phyloP scores from a whole-genome alignment of 495 filamentous ascomycete genomes.

The Alectoria sarmentosa region DNA sequence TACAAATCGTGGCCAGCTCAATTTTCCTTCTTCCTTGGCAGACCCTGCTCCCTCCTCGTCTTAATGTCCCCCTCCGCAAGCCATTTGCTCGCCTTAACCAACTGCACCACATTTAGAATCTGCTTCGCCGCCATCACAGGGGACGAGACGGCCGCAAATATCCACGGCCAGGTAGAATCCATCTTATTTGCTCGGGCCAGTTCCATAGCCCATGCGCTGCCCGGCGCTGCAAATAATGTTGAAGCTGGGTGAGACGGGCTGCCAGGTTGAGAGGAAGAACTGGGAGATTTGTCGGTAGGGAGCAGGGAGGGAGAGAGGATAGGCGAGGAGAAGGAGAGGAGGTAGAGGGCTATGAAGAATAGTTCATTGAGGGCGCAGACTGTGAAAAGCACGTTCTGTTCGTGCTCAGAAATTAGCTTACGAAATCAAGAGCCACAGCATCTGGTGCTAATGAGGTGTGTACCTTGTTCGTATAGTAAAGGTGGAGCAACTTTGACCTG shows the following conservation, averaged over 20 bases:
- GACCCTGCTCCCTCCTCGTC: slow-evolving; percentile 44
- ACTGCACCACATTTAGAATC: slow-evolving; percentile 85
- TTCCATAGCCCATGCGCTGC: slow-evolving; percentile 86
- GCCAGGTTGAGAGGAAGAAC: slow-evolving; percentile 54
- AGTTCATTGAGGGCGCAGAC: slow-evolving; percentile 87
- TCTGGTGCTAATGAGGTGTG: not conserved
- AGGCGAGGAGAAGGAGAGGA: slow-evolving; percentile 91
- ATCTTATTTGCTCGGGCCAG: slow-evolving; percentile 91
- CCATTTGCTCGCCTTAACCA: slow-evolving; percentile 90
- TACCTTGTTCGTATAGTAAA: slow-evolving; percentile 96
- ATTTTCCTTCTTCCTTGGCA: slow-evolving; percentile 37
- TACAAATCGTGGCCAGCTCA: not conserved
- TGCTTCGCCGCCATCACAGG: slow-evolving; percentile 91
- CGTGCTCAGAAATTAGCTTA: not conserved
- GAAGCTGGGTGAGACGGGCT: slow-evolving; percentile 57
- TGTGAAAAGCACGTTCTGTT: slow-evolving; percentile 80
- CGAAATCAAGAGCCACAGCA: not conserved
- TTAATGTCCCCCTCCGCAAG: slow-evolving; percentile 78
- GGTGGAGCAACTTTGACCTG: slow-evolving; percentile 73
- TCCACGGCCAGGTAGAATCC: slow-evolving; percentile 77
- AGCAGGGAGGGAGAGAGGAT: slow-evolving; percentile 78
- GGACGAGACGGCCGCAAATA: slow-evolving; percentile 70
- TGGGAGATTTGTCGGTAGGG: slow-evolving; percentile 37
- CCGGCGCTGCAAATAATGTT: slow-evolving; percentile 72
- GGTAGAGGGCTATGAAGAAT: slow-evolving; percentile 97